These are phyloP conservation scores for Vaccinium myrtillus DNA, from an alignment of 148 eudicot genomes.

Conservation along the genomic window DNA sequence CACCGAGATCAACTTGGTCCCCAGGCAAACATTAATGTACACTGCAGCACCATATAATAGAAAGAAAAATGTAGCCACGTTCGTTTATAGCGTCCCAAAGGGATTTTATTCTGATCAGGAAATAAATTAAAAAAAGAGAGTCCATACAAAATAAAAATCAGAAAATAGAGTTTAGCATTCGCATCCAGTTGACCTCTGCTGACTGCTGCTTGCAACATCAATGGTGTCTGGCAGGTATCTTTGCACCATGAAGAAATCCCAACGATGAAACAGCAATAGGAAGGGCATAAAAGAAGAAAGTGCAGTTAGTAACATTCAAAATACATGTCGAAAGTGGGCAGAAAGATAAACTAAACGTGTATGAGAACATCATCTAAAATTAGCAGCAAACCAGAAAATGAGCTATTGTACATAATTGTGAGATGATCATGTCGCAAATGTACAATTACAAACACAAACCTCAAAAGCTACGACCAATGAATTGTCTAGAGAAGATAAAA, in stretches of 20 bases:
- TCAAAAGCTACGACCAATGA: not conserved
- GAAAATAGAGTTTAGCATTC: slow-evolving; percentile 41
- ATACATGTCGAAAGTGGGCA: not conserved
- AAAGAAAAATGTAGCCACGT: not conserved
- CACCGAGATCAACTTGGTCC: not conserved
- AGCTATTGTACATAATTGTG: not conserved
- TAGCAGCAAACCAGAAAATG: not conserved
- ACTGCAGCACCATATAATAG: not conserved
- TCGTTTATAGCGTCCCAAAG: not conserved
- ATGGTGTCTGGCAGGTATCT: slow-evolving; percentile 95
- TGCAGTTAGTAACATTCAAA: not conserved
- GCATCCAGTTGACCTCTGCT: slow-evolving; percentile 68
- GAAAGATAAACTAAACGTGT: not conserved
- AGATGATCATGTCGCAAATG: not conserved
- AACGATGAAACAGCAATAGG: not conserved
- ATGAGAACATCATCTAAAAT: not conserved
- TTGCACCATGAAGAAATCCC: slow-evolving; percentile 11
- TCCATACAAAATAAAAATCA: not conserved
- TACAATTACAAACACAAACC: not conserved
- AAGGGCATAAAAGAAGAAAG: not conserved
- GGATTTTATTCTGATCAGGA: not conserved
- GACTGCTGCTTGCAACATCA: slow-evolving; percentile 74
- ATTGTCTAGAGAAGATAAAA: slow-evolving; percentile 1
- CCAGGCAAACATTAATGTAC: not conserved
- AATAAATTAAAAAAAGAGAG: not conserved